phyloP scores from a whole-genome alignment of 805 yeast genomes.

The Hanseniaspora mollemarum region DNA sequence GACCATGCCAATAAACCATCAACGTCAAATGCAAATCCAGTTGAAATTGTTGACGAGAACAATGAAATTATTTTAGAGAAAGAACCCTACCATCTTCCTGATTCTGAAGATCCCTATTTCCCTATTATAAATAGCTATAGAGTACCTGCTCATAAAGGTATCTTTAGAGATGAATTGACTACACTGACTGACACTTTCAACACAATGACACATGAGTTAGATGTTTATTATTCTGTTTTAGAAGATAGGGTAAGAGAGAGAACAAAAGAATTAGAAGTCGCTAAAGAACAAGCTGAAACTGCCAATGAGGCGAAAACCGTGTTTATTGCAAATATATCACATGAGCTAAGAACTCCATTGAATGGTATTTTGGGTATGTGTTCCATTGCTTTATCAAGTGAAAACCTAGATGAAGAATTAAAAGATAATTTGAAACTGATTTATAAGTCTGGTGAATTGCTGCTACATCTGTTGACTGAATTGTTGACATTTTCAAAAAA shows the following conservation, averaged over 20 bases:
- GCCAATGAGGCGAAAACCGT: conserved; percentile 96
- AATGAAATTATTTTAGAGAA: conserved; percentile 4
- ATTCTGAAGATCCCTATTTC: conserved; percentile 25
- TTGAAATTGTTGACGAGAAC: neutral
- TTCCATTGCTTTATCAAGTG: conserved; percentile 74
- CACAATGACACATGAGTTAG: conserved; percentile 79
- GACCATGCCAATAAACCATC: neutral
- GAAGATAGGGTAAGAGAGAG: conserved; percentile 82
- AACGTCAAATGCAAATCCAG: neutral
- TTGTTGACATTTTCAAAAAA: conserved; percentile 80
- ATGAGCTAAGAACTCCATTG: conserved; percentile 87
- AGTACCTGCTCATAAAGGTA: conserved; percentile 38
- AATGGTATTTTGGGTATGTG: conserved; percentile 96
- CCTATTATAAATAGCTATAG: conserved; percentile 31
- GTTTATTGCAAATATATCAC: conserved; percentile 83
- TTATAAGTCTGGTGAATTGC: conserved; percentile 80
- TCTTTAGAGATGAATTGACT: conserved; percentile 72
- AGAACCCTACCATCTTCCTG: conserved; percentile 16
- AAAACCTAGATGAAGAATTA: conserved; percentile 53
- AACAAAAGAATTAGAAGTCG: conserved; percentile 78
- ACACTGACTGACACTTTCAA: conserved; percentile 83
- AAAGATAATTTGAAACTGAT: conserved; percentile 70
- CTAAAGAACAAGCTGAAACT: conserved; percentile 78
- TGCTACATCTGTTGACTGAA: conserved; percentile 82
- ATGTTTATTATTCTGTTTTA: conserved; percentile 67